Base-by-base conservation (phyloP, 2,329 filamentous ascomycete genomes). In the Fusarium sterilihyphosum region DNA sequence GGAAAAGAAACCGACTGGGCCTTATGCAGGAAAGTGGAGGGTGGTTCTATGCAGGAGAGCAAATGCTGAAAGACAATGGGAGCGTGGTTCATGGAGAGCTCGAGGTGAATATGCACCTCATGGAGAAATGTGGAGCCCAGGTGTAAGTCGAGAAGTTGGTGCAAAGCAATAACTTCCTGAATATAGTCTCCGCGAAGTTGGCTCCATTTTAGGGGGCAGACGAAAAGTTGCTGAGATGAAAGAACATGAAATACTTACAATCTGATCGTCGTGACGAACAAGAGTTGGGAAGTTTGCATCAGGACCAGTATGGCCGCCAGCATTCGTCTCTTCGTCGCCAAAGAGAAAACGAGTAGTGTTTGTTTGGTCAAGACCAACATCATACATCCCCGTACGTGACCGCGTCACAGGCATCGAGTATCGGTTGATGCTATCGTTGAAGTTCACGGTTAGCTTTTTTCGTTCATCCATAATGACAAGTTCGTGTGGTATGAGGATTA, bases 331-430 rank as follows among this genome's bases (percentile, higher is more conserved):
- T 69, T 95, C 94, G 78, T 94, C 93, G 69, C 93, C 92, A 81
- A 98, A 97, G 43, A 98, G 87, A 79, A 97, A 97, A 63, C 93
- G 92, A 33, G 94, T 90, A 18, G 94, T 95, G 84, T 96, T 95
- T 79, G 94, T 94, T 76, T 94, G 92, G 71, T 96, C 95, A 65
- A 97, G 86, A 44, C 89, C 89, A 77, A 91, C 88, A 74, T 92
- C 91, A 79, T 92, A 91, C 77, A 91, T 84, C 72, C 92, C 89
- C 75, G 88, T 91, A 75, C 92, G 90, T 74, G 91, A 90, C 69
- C 89, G 89, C 54, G 93, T 94, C 59, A 96, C 93, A 38, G 96
- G 96, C 93, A 98, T 95, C 9, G 96, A 98, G 83, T 97, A 97
- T 74, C 96, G 93, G 82, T 98, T 97, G 70, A 92, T 88, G 76